These are phyloP conservation scores for Irineochytrium annulatum DNA, from an alignment of 192 early-diverging fungal genomes.

Conservation along the genomic window DNA sequence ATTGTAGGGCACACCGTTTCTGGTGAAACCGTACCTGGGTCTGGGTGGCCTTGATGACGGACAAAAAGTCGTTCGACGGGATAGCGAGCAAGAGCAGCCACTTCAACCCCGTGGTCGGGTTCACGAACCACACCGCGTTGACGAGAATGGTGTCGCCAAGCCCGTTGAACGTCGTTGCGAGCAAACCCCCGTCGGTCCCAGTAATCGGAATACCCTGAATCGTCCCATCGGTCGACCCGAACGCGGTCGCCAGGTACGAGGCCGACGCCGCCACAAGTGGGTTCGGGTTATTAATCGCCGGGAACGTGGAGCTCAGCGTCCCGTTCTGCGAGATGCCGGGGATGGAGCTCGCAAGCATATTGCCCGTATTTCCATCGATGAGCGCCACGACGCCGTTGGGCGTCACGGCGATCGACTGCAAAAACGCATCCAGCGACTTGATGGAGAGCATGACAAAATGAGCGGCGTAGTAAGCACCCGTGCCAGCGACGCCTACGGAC, in stretches of 20 bases:
- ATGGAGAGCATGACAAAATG: conserved; percentile 6
- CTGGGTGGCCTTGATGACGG: not conserved
- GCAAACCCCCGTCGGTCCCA: not conserved
- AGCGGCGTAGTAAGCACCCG: not conserved
- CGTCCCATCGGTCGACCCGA: not conserved
- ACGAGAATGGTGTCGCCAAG: not conserved
- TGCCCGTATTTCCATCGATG: conserved; percentile 11
- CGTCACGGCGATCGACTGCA: not conserved
- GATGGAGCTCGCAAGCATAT: conserved; percentile 1
- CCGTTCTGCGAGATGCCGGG: not conserved
- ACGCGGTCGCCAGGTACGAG: not conserved
- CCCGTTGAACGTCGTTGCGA: not conserved
- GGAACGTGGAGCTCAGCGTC: not conserved
- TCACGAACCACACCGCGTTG: conserved; percentile 1
- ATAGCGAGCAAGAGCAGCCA: conserved; percentile 5
- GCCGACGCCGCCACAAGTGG: not conserved
- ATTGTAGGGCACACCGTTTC: no score
- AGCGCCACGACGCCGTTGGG: conserved; percentile 2
- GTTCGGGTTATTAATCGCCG: conserved; percentile 5
- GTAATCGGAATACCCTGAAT: not conserved
- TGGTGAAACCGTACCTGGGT: no score
- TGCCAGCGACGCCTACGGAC: not conserved
- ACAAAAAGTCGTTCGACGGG: conserved; percentile 2
- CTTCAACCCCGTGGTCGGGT: not conserved
- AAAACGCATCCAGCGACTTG: not conserved